A percentile compares a stretch with the other conserved stretches of the same genome.
Conservation (phyloP, 2,329 filamentous ascomycete species). For the Exophiala bonariae region DNA sequence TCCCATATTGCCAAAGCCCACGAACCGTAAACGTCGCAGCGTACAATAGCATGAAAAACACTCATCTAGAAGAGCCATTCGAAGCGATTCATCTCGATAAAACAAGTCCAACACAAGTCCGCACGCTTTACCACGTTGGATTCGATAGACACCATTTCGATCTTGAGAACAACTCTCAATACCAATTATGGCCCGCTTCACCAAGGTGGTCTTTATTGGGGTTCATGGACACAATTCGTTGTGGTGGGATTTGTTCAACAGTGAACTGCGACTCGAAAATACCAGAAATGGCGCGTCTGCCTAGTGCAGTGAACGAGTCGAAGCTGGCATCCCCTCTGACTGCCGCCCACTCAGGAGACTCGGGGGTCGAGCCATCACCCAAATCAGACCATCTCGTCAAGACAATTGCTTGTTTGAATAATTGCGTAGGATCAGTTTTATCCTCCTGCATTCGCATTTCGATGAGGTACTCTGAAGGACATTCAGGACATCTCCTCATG, state of each 20-base stretch:
- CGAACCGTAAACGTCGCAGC: too few species aligned
- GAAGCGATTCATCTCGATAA: too few species aligned
- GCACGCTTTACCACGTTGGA: too few species aligned
- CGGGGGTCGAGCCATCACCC: conserved; percentile 54
- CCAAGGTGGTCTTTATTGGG: conserved; percentile 54
- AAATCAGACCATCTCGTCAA: conserved; percentile 64
- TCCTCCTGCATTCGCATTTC: conserved; percentile 63
- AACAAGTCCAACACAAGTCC: too few species aligned
- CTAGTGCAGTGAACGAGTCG: conserved; percentile 56
- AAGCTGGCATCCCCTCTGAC: conserved; percentile 51
- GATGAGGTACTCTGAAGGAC: conserved; percentile 62
- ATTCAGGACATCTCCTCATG: conserved; percentile 62
- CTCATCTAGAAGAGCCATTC: too few species aligned
- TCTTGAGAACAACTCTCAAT: conserved; percentile 42
- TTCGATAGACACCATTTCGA: too few species aligned
- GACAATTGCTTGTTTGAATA: conserved; percentile 61
- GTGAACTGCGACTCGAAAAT: conserved; percentile 60
- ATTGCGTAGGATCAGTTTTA: conserved; percentile 39
- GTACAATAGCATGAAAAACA: too few species aligned
- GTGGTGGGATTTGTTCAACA: conserved; percentile 55
- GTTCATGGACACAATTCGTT: conserved; percentile 60
- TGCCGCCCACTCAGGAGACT: conserved; percentile 57
- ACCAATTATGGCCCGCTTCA: conserved; percentile 60
- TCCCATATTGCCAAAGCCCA: too few species aligned
- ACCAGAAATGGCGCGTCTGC: conserved; percentile 57